A percentile compares a stretch with the other conserved stretches of the same genome.
Conservation (phyloP, 1,284 basidiomycete species). For the Xerocomus amazonicus region DNA sequence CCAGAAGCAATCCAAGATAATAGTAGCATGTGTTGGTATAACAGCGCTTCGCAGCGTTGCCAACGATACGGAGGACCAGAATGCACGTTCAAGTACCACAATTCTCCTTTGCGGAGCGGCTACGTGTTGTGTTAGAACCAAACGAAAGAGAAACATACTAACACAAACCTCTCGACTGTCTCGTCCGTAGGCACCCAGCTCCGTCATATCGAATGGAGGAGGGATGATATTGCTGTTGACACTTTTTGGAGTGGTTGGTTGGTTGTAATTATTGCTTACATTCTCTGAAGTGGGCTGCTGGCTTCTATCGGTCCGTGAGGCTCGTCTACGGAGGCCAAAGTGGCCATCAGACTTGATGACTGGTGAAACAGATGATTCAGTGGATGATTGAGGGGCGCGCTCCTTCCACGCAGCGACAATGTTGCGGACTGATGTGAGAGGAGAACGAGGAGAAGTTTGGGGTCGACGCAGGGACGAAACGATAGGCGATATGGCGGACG, state of each 20-base stretch:
- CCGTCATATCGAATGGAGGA: constrained; percentile 45
- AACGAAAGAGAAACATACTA: constrained; percentile 28
- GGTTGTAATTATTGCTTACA: constrained; percentile 17
- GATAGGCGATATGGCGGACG: constrained; percentile 21
- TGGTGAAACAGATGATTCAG: constrained; percentile 25
- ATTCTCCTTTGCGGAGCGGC: constrained; percentile 77
- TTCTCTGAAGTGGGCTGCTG: constrained; percentile 15
- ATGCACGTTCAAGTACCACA: constrained; percentile 91
- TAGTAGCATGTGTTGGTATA: constrained; percentile 76
- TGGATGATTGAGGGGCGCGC: constrained; percentile 42
- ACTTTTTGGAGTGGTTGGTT: constrained; percentile 27
- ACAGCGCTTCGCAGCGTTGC: constrained; percentile 79
- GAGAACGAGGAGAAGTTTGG: constrained; percentile 56
- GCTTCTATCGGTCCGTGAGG: constrained; percentile 42
- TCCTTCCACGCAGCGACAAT: constrained; percentile 80
- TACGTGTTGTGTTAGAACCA: constrained; percentile 33
- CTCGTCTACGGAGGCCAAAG: constrained; percentile 61
- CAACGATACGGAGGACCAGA: constrained; percentile 73
- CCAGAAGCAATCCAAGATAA: constrained; percentile 79
- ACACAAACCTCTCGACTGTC: constrained; percentile 46
- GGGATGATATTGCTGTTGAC: constrained; percentile 36
- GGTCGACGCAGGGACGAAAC: constrained; percentile 47
- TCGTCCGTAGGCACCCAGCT: constrained; percentile 42
- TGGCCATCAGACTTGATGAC: constrained; percentile 41
- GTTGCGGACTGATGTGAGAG: constrained; percentile 69